Conservation (phyloP, 1,284 basidiomycete species). For the Lentinula novae-zelandiae region DNA sequence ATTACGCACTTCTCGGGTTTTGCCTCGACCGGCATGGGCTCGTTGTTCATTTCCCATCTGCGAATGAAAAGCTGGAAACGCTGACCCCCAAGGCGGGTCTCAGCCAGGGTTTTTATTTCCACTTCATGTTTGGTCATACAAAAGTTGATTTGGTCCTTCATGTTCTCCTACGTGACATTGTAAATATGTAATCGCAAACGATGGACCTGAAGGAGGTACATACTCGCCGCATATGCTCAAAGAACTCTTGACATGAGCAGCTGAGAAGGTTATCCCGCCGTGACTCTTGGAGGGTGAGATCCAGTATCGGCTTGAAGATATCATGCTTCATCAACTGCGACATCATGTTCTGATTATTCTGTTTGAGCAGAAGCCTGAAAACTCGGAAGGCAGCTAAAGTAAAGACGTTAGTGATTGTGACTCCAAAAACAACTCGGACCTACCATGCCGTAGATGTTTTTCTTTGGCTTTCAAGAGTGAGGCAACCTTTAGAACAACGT, state of each 20-base stretch:
- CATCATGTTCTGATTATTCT: slow-evolving; percentile 85
- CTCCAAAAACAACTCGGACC: slow-evolving; percentile 18
- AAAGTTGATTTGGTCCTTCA: slow-evolving; percentile 81
- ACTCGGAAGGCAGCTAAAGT: slow-evolving; percentile 82
- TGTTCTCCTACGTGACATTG: slow-evolving; percentile 63
- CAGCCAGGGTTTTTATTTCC: slow-evolving; percentile 63
- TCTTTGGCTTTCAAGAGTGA: slow-evolving; percentile 81
- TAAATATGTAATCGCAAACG: slow-evolving; percentile 3
- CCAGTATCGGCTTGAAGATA: slow-evolving; percentile 78
- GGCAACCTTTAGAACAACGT: slow-evolving; percentile 70
- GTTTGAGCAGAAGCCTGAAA: slow-evolving; percentile 82
- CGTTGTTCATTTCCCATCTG: slow-evolving; percentile 90
- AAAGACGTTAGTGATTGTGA: neutral
- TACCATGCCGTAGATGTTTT: slow-evolving; percentile 89
- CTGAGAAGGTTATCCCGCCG: slow-evolving; percentile 88
- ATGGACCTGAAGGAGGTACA: slow-evolving; percentile 20
- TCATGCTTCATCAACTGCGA: slow-evolving; percentile 85
- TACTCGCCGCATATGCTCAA: slow-evolving; percentile 87
- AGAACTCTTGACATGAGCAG: slow-evolving; percentile 93
- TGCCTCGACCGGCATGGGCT: slow-evolving; percentile 63
- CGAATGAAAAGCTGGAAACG: slow-evolving; percentile 73
- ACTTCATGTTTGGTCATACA: slow-evolving; percentile 79
- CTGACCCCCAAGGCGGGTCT: slow-evolving; percentile 56
- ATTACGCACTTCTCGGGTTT: slow-evolving; percentile 47
- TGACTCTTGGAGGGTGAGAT: slow-evolving; percentile 79